Base-by-base conservation (phyloP, 2,329 filamentous ascomycete genomes). In the Alternaria consortialis region DNA sequence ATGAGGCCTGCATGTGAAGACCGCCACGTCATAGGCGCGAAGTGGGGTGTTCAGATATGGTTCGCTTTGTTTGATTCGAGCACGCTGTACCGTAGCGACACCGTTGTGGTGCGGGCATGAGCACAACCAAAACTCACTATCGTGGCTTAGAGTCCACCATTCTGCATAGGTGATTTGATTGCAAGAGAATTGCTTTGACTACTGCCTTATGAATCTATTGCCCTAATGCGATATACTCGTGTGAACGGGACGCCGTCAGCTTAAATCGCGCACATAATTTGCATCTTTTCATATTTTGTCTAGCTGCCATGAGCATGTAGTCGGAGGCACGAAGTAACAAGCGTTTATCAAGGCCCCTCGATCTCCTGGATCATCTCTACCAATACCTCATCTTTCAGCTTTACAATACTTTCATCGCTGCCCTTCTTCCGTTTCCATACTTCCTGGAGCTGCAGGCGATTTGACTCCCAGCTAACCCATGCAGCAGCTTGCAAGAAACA, bases 401-500 rank as follows among this genome's bases (percentile, higher is more conserved):
- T 36, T 1, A 23, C 6, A 17, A 37, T 4, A 0, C 15, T 20
- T 25, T 37, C 57, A 47, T 54, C 12, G 9, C 42, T 23, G 4
- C 25, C 25, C 25, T 17, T 32, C 23, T 13, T 44, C 29, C 17
- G 23, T 15, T 46, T 27, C 53, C 42, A 53, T 2, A 66, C 55
- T 11, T 59, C 47, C 11, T 25, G 25, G 5, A 72, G 53, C 52
- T 71, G 69, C 40, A 58, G 40, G 20, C 77, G 62, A 67, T 91
- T 91, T 67, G 83, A 80, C 72, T 93, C 87, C 92, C 92, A 96
- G 62, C 88, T 84, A 37, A 92, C 77, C 88, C 91, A 94, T 3
- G 91, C 89, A 60, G 92, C 83, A 2, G 88, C 92, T 76, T 96
- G 92, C 55, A 95, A 75, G 27, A 95, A 80, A 74, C 89, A 91